Evolutionary conservation across 768 basidiomycete species (phyloP).

Genomic region (Lenzites betulinus): DNA sequence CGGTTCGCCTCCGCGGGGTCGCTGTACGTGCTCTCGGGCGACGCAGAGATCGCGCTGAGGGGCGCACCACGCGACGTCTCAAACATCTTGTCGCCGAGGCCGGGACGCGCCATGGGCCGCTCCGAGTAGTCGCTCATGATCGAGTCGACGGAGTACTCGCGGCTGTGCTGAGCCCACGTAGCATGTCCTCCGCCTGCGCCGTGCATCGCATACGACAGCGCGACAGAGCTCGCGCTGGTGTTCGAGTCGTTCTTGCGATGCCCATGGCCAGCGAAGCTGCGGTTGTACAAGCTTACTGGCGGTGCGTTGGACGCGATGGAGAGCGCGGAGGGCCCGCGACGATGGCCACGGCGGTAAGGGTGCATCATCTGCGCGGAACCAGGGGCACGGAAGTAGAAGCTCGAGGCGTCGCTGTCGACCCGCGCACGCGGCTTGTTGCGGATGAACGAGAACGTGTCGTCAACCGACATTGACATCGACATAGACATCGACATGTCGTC

Average conservation of each 20-base stretch:
- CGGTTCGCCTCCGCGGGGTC: constrained; percentile 34
- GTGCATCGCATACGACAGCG: constrained; percentile 54
- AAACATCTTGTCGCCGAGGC: constrained; percentile 88
- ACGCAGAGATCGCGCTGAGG: constrained; percentile 64
- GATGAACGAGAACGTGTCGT: constrained; percentile 75
- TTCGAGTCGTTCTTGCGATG: constrained; percentile 59
- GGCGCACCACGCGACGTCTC: constrained; percentile 58
- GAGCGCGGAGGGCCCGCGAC: constrained; percentile 54
- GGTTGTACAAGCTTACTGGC: constrained; percentile 73
- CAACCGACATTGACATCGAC: constrained; percentile 54
- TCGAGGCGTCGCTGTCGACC: constrained; percentile 76
- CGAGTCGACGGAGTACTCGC: constrained; percentile 65
- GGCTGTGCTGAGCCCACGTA: constrained; percentile 60
- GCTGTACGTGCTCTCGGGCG: constrained; percentile 52
- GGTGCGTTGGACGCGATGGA: constrained; percentile 62
- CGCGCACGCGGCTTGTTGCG: constrained; percentile 46
- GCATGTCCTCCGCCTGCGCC: constrained; percentile 57
- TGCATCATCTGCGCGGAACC: constrained; percentile 25
- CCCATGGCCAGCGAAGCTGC: constrained; percentile 47
- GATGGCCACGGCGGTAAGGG: constrained; percentile 50
- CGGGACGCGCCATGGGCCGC: constrained; percentile 64
- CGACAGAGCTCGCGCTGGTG: constrained; percentile 58
- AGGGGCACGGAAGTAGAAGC: constrained; percentile 68
- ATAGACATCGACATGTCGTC: constrained; percentile 48
- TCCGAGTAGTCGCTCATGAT: constrained; percentile 63